phyloP scores from a whole-genome alignment of 2,329 filamentous ascomycete genomes.

The Aspergillus sp. region DNA sequence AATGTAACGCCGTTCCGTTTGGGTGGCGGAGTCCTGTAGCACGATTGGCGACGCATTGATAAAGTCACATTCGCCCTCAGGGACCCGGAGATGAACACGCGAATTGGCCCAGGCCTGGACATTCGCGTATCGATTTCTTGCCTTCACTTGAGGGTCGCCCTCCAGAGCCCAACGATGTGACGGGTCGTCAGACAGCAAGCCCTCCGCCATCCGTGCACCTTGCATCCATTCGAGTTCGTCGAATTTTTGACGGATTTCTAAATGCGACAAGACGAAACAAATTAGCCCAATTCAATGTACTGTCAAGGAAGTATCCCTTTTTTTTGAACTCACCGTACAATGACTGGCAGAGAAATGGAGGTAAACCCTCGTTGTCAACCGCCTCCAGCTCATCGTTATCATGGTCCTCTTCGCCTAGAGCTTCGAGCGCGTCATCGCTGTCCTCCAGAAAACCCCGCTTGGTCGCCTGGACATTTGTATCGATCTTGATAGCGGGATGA shows the following conservation, averaged over 20 bases:
- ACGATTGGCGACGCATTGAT: slow-evolving; percentile 72
- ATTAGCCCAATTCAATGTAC: slow-evolving; percentile 2
- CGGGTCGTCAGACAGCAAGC: slow-evolving; percentile 37
- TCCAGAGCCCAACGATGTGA: slow-evolving; percentile 53
- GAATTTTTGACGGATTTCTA: slow-evolving; percentile 54
- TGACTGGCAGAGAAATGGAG: slow-evolving; percentile 32
- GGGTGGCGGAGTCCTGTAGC: slow-evolving; percentile 45
- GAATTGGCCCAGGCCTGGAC: slow-evolving; percentile 86
- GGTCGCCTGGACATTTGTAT: slow-evolving; percentile 29
- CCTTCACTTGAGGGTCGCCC: slow-evolving; percentile 46
- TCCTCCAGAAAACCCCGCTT: slow-evolving; percentile 33
- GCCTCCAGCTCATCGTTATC: slow-evolving; percentile 20
- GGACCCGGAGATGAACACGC: slow-evolving; percentile 70
- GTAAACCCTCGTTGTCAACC: slow-evolving; percentile 25
- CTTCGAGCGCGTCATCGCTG: slow-evolving; percentile 23
- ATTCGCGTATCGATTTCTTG: slow-evolving; percentile 78
- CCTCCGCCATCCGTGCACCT: slow-evolving; percentile 45
- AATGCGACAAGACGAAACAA: not conserved
- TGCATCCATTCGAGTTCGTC: slow-evolving; percentile 55
- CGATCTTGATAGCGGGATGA: slow-evolving; percentile 33
- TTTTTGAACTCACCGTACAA: slow-evolving; percentile 27
- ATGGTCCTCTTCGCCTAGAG: slow-evolving; percentile 18
- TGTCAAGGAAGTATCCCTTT: not conserved
- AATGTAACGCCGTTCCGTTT: slow-evolving; percentile 58
- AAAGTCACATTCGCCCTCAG: slow-evolving; percentile 64